Conservation (phyloP, 352 stramenopile genomes). For the Chrysophaeum taylorii region DNA sequence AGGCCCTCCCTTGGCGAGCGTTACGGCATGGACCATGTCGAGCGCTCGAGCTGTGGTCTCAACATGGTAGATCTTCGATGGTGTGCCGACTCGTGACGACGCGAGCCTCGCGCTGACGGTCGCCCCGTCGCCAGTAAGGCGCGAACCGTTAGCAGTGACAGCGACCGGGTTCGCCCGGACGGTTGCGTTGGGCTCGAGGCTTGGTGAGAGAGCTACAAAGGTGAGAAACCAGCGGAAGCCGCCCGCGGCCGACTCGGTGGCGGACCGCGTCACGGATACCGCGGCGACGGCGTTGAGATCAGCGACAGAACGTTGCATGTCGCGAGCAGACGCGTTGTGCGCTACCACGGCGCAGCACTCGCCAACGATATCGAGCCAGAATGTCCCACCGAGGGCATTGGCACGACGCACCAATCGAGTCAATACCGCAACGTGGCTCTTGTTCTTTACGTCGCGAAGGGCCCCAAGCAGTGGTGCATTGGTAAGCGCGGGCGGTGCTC, state of each 20-base stretch:
- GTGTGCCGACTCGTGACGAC: neutral
- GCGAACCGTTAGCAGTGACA: neutral
- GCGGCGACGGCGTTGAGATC: neutral
- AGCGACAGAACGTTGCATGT: neutral
- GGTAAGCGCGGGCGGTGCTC: neutral
- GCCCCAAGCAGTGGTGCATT: neutral
- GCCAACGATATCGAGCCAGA: neutral
- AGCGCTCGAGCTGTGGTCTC: neutral
- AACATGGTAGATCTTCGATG: neutral
- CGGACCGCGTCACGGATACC: neutral
- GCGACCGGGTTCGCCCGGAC: neutral
- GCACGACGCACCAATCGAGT: neutral
- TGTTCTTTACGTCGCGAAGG: neutral
- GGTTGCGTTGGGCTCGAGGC: neutral
- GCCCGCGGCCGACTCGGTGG: neutral
- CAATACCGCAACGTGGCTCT: neutral
- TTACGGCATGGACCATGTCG: neutral
- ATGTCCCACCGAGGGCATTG: neutral
- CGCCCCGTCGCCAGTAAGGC: neutral
- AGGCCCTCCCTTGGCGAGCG: neutral
- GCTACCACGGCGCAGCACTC: neutral
- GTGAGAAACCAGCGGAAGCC: neutral
- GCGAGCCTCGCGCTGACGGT: no score
- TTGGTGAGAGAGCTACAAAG: no score
- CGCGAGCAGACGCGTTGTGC: neutral